phyloP scores from a whole-genome alignment of 116 monocot species.

The Iris pallida region DNA sequence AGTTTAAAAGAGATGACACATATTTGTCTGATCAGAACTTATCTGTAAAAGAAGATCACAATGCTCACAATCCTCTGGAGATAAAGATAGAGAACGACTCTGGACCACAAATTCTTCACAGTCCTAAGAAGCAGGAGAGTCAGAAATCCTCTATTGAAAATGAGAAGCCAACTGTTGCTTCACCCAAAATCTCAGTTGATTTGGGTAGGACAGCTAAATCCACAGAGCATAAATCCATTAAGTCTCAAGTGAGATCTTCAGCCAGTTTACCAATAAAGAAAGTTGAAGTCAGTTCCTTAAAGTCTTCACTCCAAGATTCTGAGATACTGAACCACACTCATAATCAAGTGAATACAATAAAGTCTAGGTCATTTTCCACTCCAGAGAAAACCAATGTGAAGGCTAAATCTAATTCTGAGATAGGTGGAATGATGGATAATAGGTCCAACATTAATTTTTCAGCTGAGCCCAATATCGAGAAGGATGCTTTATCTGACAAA shows the following conservation, averaged over 20 bases:
- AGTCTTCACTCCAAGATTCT: constrained; percentile 9
- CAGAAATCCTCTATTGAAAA: constrained; percentile 17
- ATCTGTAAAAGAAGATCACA: not conserved
- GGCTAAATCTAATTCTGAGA: constrained; percentile 20
- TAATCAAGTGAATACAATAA: constrained; percentile 11
- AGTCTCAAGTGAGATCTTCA: constrained; percentile 1
- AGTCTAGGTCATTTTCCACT: constrained; percentile 19
- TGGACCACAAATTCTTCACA: constrained; percentile 12
- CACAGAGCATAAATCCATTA: constrained; percentile 5
- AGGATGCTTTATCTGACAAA: constrained; percentile 23
- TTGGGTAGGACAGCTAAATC: not conserved
- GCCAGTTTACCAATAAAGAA: not conserved
- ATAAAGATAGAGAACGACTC: constrained; percentile 18
- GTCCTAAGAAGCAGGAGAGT: constrained; percentile 14
- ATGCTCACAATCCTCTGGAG: constrained; percentile 14
- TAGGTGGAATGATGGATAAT: constrained; percentile 22
- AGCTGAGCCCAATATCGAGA: constrained; percentile 25
- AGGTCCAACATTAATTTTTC: constrained; percentile 31
- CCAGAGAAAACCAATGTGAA: constrained; percentile 21
- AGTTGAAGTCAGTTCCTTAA: not conserved
- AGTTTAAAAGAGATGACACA: constrained; percentile 10
- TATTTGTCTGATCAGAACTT: not conserved
- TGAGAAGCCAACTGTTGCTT: constrained; percentile 12
- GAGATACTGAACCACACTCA: not conserved
- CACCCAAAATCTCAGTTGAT: constrained; percentile 18